These are phyloP conservation scores for Capsella bursapastoris DNA, from an alignment of 345 rosid species.

Conservation along the genomic window DNA sequence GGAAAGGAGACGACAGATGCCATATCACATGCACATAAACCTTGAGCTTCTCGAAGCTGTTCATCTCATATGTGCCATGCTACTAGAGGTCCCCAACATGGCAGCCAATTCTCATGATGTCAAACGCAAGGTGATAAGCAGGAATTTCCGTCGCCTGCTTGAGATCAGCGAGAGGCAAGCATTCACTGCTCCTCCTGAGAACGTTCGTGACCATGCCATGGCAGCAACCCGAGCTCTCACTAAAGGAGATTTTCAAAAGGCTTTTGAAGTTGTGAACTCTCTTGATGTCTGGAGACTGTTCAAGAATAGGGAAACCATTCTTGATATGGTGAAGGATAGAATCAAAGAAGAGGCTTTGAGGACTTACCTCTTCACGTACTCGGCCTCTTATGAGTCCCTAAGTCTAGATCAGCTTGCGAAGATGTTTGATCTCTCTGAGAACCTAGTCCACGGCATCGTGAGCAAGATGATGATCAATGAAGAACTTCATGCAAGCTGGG, in stretches of 20 bases:
- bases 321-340: constrained; percentile 73
- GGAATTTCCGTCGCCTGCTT: constrained; percentile 76
- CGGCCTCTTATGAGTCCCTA: constrained; percentile 62
- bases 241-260: constrained; percentile 76
- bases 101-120: constrained; percentile 72
- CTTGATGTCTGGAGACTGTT: constrained; percentile 88
- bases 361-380: constrained; percentile 74
- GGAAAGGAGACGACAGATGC: constrained; percentile 95
- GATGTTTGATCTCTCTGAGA: constrained; percentile 76
- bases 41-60: constrained; percentile 95
- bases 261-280: constrained; percentile 64
- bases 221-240: constrained; percentile 80
- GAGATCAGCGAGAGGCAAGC: constrained; percentile 82
- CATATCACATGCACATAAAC: constrained; percentile 96
- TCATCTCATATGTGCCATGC: constrained; percentile 90
- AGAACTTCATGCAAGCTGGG: constrained; percentile 85
- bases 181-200: constrained; percentile 85
- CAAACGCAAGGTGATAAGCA: constrained; percentile 76
- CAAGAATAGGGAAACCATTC: constrained; percentile 58
- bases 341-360: constrained; percentile 89
- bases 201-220: constrained; percentile 87
- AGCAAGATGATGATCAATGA: constrained; percentile 92
- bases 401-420: constrained; percentile 71
- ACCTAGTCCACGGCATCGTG: constrained; percentile 62
- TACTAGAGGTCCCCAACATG: constrained; percentile 92